Base-by-base conservation (phyloP, 148 eudicot species). In the Rhododendron kiyosumense region DNA sequence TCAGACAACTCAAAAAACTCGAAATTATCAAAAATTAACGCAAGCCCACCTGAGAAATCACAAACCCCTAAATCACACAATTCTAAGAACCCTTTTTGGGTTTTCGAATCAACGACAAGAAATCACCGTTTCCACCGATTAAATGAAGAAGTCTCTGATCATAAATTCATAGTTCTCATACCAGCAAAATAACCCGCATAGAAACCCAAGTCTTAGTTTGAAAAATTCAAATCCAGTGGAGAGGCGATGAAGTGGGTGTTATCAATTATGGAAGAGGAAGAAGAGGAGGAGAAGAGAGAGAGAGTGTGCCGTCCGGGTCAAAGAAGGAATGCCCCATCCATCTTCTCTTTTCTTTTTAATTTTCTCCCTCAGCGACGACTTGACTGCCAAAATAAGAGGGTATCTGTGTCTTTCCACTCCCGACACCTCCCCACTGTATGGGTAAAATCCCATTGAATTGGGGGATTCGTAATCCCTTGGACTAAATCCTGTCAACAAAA, bases 241-340 rank as follows among this genome's bases (percentile, higher is more conserved):
- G 48, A 46, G 48, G 48, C 48, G 11, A 8, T 41, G 81, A 13
- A 30, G 38, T 34, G n/a, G 7, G 24, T 32, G 48, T 46, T 46
- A 46, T 46, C 48, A 46, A 32, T 34, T 13, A 36, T 17, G 7
- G 1, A 32, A 12, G 22, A 49, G 11, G 28, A 46, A 46, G 48
- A 9, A 8, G 48, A 8, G 48, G 11, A 9, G 48, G 2, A 9
- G 11, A 11, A 43, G 80, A 38, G 41, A 78, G 82, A 79, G 14
- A 7, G 38, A 13, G 43, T 32, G n/a, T n/a, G 10, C 0, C 45
- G 77, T 36, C 34, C 18, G 59, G 71, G 84, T 81, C 84, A 81
- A 86, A 81, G 81, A 86, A 81, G 80, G 48, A 79, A 69, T 12
- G 28, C 76, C 71, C 71, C 71, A 65, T 65, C 59, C 76, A 20